A percentile compares a stretch with the other conserved stretches of the same genome.
phyloP scores from a whole-genome alignment of 768 basidiomycete genomes.

The Trametes punicea region DNA sequence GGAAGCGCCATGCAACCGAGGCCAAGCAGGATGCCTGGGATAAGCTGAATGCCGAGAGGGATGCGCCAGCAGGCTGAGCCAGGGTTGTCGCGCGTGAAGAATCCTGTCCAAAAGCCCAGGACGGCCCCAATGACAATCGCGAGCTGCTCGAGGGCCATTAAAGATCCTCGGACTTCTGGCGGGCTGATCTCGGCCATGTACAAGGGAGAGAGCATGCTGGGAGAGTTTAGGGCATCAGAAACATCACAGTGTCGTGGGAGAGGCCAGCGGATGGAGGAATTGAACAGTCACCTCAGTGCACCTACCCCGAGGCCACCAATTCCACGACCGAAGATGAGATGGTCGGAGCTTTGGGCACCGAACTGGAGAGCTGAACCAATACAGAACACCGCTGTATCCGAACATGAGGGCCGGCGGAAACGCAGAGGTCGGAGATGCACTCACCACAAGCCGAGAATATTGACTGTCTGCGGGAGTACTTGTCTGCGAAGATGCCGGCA shows the following conservation, averaged over 20 bases:
- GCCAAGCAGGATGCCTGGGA: conserved; percentile 65
- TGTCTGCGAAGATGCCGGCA: conserved; percentile 67
- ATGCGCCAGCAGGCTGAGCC: conserved; percentile 73
- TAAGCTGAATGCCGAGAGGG: conserved; percentile 67
- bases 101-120: conserved; percentile 81
- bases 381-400: conserved; percentile 56
- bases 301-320: conserved; percentile 83
- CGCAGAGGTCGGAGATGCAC: conserved; percentile 23
- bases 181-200: conserved; percentile 86
- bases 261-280: too few species aligned
- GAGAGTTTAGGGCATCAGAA: neutral
- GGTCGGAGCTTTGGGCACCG: conserved; percentile 49
- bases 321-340: conserved; percentile 67
- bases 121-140: conserved; percentile 81
- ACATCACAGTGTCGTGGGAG: neutral
- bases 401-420: neutral
- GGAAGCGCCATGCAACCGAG: conserved; percentile 59
- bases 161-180: conserved; percentile 74
- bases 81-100: conserved; percentile 61
- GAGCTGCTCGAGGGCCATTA: conserved; percentile 77
- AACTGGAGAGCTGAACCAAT: conserved; percentile 71
- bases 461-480: conserved; percentile 60
- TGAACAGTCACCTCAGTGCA: conserved; percentile 37
- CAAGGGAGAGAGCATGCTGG: conserved; percentile 72
- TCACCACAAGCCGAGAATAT: conserved; percentile 68